Conservation (phyloP, 2,329 filamentous ascomycete genomes). For the Colletotrichum trifolii region DNA sequence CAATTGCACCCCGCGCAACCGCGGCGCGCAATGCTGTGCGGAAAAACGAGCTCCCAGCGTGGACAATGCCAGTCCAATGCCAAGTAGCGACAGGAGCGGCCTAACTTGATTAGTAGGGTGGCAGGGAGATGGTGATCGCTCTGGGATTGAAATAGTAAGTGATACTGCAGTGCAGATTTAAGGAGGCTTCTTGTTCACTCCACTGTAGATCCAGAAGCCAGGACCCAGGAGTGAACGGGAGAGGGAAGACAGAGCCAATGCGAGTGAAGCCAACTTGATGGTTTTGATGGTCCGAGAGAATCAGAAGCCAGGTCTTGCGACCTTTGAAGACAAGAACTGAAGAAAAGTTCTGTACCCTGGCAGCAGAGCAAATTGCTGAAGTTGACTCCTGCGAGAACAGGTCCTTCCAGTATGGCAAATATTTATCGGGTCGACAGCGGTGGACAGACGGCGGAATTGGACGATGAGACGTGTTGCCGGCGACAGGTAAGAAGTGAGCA, state of each 20-base stretch:
- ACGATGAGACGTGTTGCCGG: too few species aligned
- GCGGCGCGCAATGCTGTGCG: slow-evolving; percentile 34
- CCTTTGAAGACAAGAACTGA: slow-evolving; percentile 12
- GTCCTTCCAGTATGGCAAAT: too few species aligned
- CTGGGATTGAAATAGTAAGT: neutral
- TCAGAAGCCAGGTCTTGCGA: slow-evolving; percentile 32
- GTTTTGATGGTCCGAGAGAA: slow-evolving; percentile 55
- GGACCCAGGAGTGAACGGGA: slow-evolving; percentile 92
- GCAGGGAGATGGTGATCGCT: neutral
- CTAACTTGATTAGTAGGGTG: slow-evolving; percentile 13
- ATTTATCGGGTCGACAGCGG: too few species aligned
- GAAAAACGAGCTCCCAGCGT: slow-evolving; percentile 22
- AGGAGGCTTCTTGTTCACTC: slow-evolving; percentile 97
- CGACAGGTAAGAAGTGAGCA: too few species aligned
- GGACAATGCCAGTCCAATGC: slow-evolving; percentile 1
- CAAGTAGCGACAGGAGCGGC: neutral
- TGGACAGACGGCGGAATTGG: too few species aligned
- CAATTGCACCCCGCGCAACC: slow-evolving; percentile 33
- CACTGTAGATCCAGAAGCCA: slow-evolving; percentile 92
- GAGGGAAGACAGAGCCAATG: slow-evolving; percentile 76
- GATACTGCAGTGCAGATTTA: slow-evolving; percentile 66
- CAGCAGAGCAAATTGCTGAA: too few species aligned
- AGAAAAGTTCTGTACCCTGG: neutral
- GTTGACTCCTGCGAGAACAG: too few species aligned
- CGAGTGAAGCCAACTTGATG: slow-evolving; percentile 95